Evolutionary conservation across 1,139 yeast species (phyloP).

Genomic region (Saccharomycopsis hybrid): DNA sequence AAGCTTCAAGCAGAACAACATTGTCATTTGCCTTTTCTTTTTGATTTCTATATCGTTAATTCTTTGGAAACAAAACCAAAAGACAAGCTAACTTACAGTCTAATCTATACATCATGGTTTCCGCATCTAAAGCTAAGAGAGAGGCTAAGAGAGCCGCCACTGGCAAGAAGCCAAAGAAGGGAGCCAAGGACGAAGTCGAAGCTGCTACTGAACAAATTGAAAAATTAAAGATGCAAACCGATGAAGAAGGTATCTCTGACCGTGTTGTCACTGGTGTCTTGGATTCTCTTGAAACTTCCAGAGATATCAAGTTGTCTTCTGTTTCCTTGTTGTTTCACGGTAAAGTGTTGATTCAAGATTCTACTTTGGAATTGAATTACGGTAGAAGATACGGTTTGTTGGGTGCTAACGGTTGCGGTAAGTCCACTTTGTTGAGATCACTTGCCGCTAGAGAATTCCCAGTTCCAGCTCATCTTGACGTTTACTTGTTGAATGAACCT

Average conservation of each 20-base stretch:
- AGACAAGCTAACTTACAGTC: neutral
- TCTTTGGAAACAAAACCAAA: neutral
- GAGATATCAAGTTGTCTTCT: slow-evolving; percentile 89
- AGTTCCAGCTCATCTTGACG: slow-evolving; percentile 84
- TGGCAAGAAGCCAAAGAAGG: slow-evolving; percentile 64
- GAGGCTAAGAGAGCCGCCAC: slow-evolving; percentile 78
- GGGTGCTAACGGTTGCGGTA: slow-evolving; percentile 99
- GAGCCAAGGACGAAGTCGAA: slow-evolving; percentile 42
- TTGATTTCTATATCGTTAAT: no score
- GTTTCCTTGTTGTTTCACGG: slow-evolving; percentile 95
- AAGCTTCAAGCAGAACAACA: no score
- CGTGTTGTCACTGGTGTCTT: slow-evolving; percentile 98
- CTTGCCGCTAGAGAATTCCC: slow-evolving; percentile 96
- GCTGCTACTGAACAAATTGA: slow-evolving; percentile 71
- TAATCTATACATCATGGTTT: slow-evolving; percentile 27
- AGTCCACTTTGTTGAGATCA: slow-evolving; percentile 87
- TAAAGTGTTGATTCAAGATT: slow-evolving; percentile 89
- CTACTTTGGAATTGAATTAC: slow-evolving; percentile 84
- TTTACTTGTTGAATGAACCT: slow-evolving; percentile 91
- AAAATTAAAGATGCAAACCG: slow-evolving; percentile 86
- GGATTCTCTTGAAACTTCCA: slow-evolving; percentile 79
- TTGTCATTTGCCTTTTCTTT: no score
- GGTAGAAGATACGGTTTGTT: slow-evolving; percentile 96
- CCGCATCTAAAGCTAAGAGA: slow-evolving; percentile 96
- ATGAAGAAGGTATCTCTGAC: slow-evolving; percentile 88